Percentiles rank a stretch among this genome's conserved stretches.
Evolutionary conservation across 352 stramenopile species (phyloP).

Genomic region (Pythium plurisporium): DNA sequence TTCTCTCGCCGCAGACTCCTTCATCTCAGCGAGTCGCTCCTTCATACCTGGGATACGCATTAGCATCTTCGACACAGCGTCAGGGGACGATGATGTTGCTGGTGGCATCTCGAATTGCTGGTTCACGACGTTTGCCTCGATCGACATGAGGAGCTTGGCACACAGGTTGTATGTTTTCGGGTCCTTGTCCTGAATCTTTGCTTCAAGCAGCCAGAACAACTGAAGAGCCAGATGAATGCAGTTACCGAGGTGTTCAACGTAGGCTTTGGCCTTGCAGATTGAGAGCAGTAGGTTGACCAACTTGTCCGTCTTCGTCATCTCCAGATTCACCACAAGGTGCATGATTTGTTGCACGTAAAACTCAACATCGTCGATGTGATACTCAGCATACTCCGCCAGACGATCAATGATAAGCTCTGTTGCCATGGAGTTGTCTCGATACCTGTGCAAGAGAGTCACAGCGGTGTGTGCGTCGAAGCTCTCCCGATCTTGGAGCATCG

Average conservation of each 20-base stretch:
- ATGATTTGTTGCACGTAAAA: constrained; percentile 84
- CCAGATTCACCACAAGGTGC: constrained; percentile 61
- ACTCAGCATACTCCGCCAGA: constrained; percentile 51
- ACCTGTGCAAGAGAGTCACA: constrained; percentile 65
- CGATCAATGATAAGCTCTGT: constrained; percentile 66
- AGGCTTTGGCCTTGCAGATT: constrained; percentile 71
- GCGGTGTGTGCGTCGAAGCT: constrained; percentile 65
- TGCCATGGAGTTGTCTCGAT: constrained; percentile 58
- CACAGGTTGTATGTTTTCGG: constrained; percentile 73
- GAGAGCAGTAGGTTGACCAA: constrained; percentile 68
- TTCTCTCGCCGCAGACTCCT: background rate
- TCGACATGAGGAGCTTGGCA: constrained; percentile 77
- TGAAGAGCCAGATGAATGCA: constrained; percentile 75
- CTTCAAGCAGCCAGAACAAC: constrained; percentile 73
- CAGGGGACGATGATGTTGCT: constrained; percentile 21
- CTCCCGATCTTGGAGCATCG: constrained; percentile 45
- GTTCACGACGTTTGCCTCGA: constrained; percentile 79
- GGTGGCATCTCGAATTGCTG: constrained; percentile 62
- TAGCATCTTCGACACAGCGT: constrained; percentile 41
- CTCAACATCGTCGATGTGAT: constrained; percentile 73
- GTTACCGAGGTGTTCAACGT: constrained; percentile 75
- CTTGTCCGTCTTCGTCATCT: constrained; percentile 59
- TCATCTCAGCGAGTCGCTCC: constrained; percentile 35
- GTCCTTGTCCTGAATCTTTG: constrained; percentile 68
- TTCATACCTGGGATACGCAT: constrained; percentile 57